Evolutionary conservation across 495 filamentous ascomycete genomes (phyloP).

Genomic region (Penicillium verhagenii): DNA sequence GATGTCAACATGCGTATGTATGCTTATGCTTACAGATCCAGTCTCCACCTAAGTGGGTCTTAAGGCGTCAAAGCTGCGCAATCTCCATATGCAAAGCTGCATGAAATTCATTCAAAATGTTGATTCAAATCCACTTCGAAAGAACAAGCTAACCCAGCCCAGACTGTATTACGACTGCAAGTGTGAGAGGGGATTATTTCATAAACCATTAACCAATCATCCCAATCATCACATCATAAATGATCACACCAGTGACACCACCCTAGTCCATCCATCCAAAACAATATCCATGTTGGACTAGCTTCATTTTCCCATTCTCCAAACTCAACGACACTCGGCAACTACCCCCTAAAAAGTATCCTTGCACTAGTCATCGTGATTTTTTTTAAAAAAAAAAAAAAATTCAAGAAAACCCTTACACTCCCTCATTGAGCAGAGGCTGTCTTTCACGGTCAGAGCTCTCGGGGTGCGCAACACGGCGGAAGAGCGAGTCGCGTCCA

Average conservation of each 20-base stretch:
- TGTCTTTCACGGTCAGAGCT: conserved; percentile 39
- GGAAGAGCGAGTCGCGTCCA: conserved; percentile 50
- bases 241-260: too few species aligned
- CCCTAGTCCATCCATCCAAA: background rate
- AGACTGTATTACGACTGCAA: background rate
- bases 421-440: conserved; percentile 40
- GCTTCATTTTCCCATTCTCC: background rate
- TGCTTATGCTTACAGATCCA: background rate
- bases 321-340: background rate
- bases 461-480: conserved; percentile 34
- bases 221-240: too few species aligned
- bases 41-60: background rate
- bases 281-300: background rate
- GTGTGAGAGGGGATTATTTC: background rate
- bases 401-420: background rate
- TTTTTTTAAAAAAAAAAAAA: background rate
- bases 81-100: conserved; percentile 1
- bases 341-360: background rate
- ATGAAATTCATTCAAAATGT: conserved; percentile 4
- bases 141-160: background rate
- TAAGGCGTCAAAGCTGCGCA: background rate
- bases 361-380: background rate
- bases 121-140: background rate
- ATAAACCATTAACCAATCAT: background rate
- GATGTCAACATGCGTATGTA: background rate